Evolutionary conservation across 345 rosid genomes (phyloP), one percentile per base, ranked within the genome.

Genomic region (Firmiana major): DNA sequence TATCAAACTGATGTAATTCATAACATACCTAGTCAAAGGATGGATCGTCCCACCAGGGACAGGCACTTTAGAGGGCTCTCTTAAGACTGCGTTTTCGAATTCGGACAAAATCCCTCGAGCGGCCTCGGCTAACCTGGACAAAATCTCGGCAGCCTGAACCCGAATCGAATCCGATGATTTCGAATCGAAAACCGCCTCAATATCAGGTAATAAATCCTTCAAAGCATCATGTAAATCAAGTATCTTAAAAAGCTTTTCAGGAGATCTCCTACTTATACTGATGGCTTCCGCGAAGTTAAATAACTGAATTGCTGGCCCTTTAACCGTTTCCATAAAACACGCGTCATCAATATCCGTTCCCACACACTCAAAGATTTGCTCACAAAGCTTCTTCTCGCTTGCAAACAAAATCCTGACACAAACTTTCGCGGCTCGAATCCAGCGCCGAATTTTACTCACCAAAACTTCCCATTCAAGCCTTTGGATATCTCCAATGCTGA

Each of bases 11-110:
- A 90, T 89, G 75, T 95, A 95, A 72, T 95, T 95, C 99, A 95
- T 95, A 75, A 93, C 97, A 80, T 95, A 95, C 90, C 99, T 88
- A 6, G 99, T 95, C 81, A 95, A 81, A 4, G 99, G 99, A 83
- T 95, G 99, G 74, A 95, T 87, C 0, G 97, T 93, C 21, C 98
- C 99, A 15, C 97, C 99, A 15, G 97, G 97, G 28, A 93, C 93
- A 2, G 92, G 90, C 60, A 90, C 92, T 19, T 55, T 79, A 0
- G 97, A 90, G 4, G 99, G 97, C 68, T 95, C 99, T 40, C 86
- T 84, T 73, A 93, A 83, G 28, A 95, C 89, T 0, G 97, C 94
- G 67, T 79, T 90, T 82, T 95, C 99, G 51, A 93, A 93, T 84
- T 95, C 99, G 0, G 98, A 88, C 31, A 95, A 78, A 74, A 92